Percentiles rank a stretch among this genome's conserved stretches.
phyloP scores from a whole-genome alignment of 2,329 filamentous ascomycete species.

The Hirsutella minnesotensis region DNA sequence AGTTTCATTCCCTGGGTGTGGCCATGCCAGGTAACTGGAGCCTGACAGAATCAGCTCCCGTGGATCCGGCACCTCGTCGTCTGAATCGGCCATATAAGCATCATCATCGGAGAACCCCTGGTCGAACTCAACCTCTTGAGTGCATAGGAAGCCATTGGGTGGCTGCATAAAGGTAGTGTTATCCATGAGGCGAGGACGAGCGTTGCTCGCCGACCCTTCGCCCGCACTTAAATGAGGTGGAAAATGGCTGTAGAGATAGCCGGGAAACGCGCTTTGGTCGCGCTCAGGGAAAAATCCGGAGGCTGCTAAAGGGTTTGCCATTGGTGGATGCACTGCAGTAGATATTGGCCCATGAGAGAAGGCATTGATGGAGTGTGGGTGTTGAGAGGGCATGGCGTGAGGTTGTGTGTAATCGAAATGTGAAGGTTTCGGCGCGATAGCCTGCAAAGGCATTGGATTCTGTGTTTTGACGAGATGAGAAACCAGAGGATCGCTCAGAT shows the following conservation, averaged over 20 bases:
- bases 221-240: background rate
- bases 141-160: background rate
- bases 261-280: constrained; percentile 2
- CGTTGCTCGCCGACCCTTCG: background rate
- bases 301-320: constrained; percentile 11
- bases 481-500: constrained; percentile 12
- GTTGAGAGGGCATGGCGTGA: constrained; percentile 2
- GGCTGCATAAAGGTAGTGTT: background rate
- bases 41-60: constrained; percentile 19
- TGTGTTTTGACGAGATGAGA: constrained; percentile 24
- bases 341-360: constrained; percentile 3
- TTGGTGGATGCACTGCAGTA: constrained; percentile 2
- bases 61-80: constrained; percentile 39
- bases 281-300: constrained; percentile 1
- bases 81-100: constrained; percentile 48
- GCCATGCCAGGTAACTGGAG: constrained; percentile 23
- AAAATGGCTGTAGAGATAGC: background rate
- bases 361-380: background rate
- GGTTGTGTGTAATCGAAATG: constrained; percentile 14
- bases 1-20: constrained; percentile 22
- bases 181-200: background rate
- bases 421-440: constrained; percentile 41
- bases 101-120: constrained; percentile 36
- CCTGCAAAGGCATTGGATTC: constrained; percentile 24
- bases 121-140: constrained; percentile 1